These are phyloP conservation scores for Colletotrichum lindemuthianum DNA, from an alignment of 2,329 filamentous ascomycete genomes.

Conservation along the genomic window DNA sequence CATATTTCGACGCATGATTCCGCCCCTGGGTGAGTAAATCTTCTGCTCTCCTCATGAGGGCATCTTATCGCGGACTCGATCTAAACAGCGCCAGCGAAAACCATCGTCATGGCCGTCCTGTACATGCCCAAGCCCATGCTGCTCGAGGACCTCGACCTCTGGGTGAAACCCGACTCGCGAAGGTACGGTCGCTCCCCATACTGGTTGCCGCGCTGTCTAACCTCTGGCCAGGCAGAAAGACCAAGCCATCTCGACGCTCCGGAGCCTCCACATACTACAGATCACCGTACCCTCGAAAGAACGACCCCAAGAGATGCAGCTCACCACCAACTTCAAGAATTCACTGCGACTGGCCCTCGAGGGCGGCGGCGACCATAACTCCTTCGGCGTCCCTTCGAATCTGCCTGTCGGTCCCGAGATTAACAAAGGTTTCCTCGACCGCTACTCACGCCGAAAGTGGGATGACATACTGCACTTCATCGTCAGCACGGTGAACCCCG, in stretches of 20 bases:
- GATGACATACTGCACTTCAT: constrained; percentile 97
- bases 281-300: constrained; percentile 70
- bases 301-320: constrained; percentile 75
- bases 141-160: constrained; percentile 83
- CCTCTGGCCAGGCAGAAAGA: constrained; percentile 75
- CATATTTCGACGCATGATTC: constrained; percentile 96
- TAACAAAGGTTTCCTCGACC: constrained; percentile 79
- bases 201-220: background rate
- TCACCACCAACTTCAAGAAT: constrained; percentile 83
- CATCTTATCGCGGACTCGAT: constrained; percentile 11
- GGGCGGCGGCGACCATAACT: constrained; percentile 84
- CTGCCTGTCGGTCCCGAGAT: constrained; percentile 71
- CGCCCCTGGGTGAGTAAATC: constrained; percentile 76
- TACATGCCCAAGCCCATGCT: constrained; percentile 87
- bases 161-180: constrained; percentile 76
- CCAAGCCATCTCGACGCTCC: constrained; percentile 82
- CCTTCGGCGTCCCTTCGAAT: constrained; percentile 87
- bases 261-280: constrained; percentile 85
- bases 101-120: constrained; percentile 92
- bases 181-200: constrained; percentile 40
- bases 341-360: constrained; percentile 89
- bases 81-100: constrained; percentile 75
- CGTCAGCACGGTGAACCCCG: constrained; percentile 75
- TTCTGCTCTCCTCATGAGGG: background rate
- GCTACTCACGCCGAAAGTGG: constrained; percentile 89